Evolutionary conservation across 768 basidiomycete genomes (phyloP).

Genomic region (Amanita fuliginea): DNA sequence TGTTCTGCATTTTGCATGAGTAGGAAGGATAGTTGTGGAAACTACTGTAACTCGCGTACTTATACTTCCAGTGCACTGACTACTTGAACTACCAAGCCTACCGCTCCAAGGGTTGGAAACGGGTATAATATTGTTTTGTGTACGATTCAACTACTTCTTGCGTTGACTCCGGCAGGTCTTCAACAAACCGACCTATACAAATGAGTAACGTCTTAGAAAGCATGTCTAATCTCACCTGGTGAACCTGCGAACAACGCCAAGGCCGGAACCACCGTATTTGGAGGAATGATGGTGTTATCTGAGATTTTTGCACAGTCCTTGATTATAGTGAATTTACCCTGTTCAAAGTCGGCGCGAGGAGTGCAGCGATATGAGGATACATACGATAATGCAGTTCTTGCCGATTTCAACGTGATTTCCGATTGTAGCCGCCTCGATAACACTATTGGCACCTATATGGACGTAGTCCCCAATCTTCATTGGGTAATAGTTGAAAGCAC

Average conservation of each 20-base stretch:
- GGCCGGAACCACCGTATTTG: conserved; percentile 88
- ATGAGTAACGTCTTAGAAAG: not conserved
- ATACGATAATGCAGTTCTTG: conserved; percentile 87
- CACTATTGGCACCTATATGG: conserved; percentile 78
- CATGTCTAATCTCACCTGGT: conserved; percentile 49
- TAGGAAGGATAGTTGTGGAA: not conserved
- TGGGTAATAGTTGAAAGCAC: conserved; percentile 93
- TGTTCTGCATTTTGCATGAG: conserved; percentile 14
- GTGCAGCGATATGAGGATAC: conserved; percentile 15
- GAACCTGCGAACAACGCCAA: conserved; percentile 79
- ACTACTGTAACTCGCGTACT: too few relatives aligned
- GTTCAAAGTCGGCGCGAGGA: not conserved
- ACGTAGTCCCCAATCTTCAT: conserved; percentile 97
- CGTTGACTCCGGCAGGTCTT: conserved; percentile 87
- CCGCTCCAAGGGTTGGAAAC: conserved; percentile 58
- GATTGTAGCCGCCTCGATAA: conserved; percentile 92
- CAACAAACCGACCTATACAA: conserved; percentile 60
- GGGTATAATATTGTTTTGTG: conserved; percentile 78
- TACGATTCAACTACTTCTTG: conserved; percentile 83
- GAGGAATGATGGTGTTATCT: conserved; percentile 83
- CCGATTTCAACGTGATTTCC: conserved; percentile 94
- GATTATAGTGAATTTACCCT: conserved; percentile 93
- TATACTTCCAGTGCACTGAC: too few relatives aligned
- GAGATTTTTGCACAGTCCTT: conserved; percentile 90
- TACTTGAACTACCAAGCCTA: conserved; percentile 1